Conservation (phyloP, 2,329 filamentous ascomycete genomes). For the Fusarium burgessii region DNA sequence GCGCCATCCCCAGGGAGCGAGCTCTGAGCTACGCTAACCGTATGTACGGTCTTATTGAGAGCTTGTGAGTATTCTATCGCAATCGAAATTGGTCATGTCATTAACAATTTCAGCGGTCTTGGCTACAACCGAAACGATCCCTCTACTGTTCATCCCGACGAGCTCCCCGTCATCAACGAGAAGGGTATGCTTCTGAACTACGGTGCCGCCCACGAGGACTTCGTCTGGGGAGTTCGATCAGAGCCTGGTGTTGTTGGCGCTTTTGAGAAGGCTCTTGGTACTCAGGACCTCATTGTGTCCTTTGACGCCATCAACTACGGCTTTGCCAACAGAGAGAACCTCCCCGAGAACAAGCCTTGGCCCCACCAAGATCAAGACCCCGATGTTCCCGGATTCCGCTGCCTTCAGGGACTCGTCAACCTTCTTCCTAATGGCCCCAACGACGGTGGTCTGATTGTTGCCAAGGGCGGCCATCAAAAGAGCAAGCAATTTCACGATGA, state of each 20-base stretch:
- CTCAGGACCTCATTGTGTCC: slow-evolving; percentile 61
- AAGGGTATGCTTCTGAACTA: slow-evolving; percentile 63
- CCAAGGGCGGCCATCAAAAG: slow-evolving; percentile 29
- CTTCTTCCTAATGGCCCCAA: slow-evolving; percentile 50
- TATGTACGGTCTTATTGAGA: slow-evolving; percentile 41
- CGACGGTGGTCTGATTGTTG: slow-evolving; percentile 53
- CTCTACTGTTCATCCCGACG: slow-evolving; percentile 36
- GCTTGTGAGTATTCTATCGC: slow-evolving; percentile 21
- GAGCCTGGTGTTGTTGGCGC: slow-evolving; percentile 60
- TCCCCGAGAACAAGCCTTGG: slow-evolving; percentile 38
- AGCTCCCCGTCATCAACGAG: slow-evolving; percentile 49
- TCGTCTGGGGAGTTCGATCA: slow-evolving; percentile 59
- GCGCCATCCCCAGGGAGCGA: slow-evolving; percentile 36
- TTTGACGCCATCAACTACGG: slow-evolving; percentile 56
- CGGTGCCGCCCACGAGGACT: slow-evolving; percentile 60
- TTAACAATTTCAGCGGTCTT: slow-evolving; percentile 18
- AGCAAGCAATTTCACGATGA: slow-evolving; percentile 53
- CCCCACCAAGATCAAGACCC: slow-evolving; percentile 44
- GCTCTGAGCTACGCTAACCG: slow-evolving; percentile 42
- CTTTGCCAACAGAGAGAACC: slow-evolving; percentile 56
- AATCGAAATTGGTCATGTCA: accelerated
- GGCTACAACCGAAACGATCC: slow-evolving; percentile 40
- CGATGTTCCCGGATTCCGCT: slow-evolving; percentile 57
- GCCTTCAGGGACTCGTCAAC: slow-evolving; percentile 64
- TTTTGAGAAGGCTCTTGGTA: slow-evolving; percentile 60